These are phyloP conservation scores for Ballota nigra DNA, from an alignment of 257 asterid species.

Conservation along the genomic window DNA sequence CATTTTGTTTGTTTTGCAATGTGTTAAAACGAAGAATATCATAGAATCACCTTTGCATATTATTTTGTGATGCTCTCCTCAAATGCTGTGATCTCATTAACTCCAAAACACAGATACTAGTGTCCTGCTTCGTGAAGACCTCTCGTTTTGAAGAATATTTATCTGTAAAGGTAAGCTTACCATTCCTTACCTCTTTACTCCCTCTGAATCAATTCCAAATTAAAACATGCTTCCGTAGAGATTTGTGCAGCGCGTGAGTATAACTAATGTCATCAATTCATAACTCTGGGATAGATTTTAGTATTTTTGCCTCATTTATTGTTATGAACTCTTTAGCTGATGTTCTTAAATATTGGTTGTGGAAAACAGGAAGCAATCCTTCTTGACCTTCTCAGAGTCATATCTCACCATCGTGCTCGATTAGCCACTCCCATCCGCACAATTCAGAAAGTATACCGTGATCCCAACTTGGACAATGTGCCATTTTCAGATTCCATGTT, in stretches of 20 bases:
- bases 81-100: slow-evolving; percentile 21
- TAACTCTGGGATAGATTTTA: not conserved
- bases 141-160: slow-evolving; percentile 88
- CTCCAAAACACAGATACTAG: slow-evolving; percentile 61
- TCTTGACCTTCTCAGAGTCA: slow-evolving; percentile 83
- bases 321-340: slow-evolving; percentile 1
- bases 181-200: slow-evolving; percentile 13
- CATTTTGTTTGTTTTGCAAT: slow-evolving; percentile 8
- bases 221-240: not conserved
- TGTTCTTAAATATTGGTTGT: not conserved
- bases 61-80: slow-evolving; percentile 1
- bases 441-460: slow-evolving; percentile 64
- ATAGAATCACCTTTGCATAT: slow-evolving; percentile 7
- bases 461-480: slow-evolving; percentile 61
- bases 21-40: not conserved
- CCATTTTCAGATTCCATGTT: slow-evolving; percentile 59
- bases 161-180: slow-evolving; percentile 79
- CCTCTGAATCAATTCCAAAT: not conserved
- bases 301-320: not conserved
- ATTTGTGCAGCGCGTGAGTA: not conserved
- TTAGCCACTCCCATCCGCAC: slow-evolving; percentile 98
- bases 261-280: not conserved
- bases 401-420: slow-evolving; percentile 90
- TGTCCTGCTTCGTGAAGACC: slow-evolving; percentile 98
- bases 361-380: slow-evolving; percentile 71